Evolutionary conservation across 2,329 filamentous ascomycete species (phyloP).

Genomic region (Claviceps africana): DNA sequence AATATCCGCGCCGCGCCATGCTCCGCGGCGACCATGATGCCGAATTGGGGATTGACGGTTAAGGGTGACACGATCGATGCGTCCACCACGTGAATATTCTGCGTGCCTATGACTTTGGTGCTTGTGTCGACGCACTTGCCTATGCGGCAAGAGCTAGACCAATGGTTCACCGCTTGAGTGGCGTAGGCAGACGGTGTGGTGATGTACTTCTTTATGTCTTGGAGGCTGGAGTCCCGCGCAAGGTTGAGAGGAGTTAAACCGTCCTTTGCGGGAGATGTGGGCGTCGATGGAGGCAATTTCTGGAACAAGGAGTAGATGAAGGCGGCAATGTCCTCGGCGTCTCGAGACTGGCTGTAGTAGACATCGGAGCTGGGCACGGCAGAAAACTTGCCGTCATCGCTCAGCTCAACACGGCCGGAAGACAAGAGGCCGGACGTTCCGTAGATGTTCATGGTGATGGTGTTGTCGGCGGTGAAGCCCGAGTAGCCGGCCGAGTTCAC

Average conservation of each 20-base stretch:
- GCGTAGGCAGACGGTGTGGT: conserved; percentile 34
- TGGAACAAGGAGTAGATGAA: conserved; percentile 39
- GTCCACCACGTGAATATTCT: conserved; percentile 38
- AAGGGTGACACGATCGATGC: conserved; percentile 34
- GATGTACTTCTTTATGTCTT: conserved; percentile 35
- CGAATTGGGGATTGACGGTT: conserved; percentile 40
- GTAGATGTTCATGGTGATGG: conserved; percentile 43
- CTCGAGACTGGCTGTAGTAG: conserved; percentile 33
- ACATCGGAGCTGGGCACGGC: conserved; percentile 26
- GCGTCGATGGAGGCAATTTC: conserved; percentile 17
- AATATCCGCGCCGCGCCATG: conserved; percentile 33
- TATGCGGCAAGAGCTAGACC: conserved; percentile 37
- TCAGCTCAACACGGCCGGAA: conserved; percentile 29
- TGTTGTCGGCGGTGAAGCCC: conserved; percentile 26
- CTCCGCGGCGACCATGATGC: conserved; percentile 39
- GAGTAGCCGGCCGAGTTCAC: conserved; percentile 32
- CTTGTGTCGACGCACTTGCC: conserved; percentile 33
- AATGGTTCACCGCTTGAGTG: conserved; percentile 36
- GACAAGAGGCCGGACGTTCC: conserved; percentile 40
- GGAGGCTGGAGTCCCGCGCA: conserved; percentile 27
- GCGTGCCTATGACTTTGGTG: conserved; percentile 31
- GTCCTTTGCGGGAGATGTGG: conserved; percentile 14
- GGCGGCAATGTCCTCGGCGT: conserved; percentile 31
- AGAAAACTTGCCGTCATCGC: conserved; percentile 25
- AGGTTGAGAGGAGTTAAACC: conserved; percentile 35